phyloP scores from a whole-genome alignment of 805 yeast genomes.

The Spencermartinsiella europaea region DNA sequence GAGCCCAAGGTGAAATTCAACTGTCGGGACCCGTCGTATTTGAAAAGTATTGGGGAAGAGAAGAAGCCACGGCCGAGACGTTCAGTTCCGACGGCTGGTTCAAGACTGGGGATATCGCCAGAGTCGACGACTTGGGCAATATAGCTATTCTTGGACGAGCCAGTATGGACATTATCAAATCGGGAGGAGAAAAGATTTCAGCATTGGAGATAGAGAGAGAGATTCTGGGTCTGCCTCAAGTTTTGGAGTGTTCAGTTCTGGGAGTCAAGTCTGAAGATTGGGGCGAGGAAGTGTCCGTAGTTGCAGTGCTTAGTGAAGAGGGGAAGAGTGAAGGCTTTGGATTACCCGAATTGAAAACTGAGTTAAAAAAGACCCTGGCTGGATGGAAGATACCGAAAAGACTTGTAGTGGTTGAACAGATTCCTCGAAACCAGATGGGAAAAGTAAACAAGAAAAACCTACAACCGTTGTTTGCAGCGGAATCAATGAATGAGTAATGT shows the following conservation, averaged over 20 bases:
- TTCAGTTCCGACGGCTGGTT: conserved; percentile 49
- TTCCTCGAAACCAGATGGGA: conserved; percentile 34
- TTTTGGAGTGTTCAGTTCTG: conserved; percentile 31
- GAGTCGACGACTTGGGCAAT: conserved; percentile 40
- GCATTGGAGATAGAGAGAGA: conserved; percentile 34
- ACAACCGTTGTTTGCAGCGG: conserved; percentile 21
- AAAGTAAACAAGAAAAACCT: conserved; percentile 32
- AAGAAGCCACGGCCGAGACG: conserved; percentile 42
- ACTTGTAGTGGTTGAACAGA: conserved; percentile 26
- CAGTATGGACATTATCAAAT: conserved; percentile 34
- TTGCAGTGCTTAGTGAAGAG: conserved; percentile 21
- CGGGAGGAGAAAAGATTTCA: conserved; percentile 33
- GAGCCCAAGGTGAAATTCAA: conserved; percentile 44
- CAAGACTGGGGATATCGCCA: conserved; percentile 54
- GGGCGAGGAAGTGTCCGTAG: conserved; percentile 33
- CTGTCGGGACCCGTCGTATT: conserved; percentile 54
- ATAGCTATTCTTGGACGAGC: conserved; percentile 40
- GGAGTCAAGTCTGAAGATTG: conserved; percentile 29
- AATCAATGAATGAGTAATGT: not conserved
- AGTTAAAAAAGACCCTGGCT: conserved; percentile 23
- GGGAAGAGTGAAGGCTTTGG: conserved; percentile 16
- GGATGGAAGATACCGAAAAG: conserved; percentile 32
- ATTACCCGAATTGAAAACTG: conserved; percentile 22
- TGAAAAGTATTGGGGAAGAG: conserved; percentile 43
- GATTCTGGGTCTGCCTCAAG: conserved; percentile 27